Evolutionary conservation across 345 rosid species (phyloP).

Genomic region (Bruguiera sexangula): DNA sequence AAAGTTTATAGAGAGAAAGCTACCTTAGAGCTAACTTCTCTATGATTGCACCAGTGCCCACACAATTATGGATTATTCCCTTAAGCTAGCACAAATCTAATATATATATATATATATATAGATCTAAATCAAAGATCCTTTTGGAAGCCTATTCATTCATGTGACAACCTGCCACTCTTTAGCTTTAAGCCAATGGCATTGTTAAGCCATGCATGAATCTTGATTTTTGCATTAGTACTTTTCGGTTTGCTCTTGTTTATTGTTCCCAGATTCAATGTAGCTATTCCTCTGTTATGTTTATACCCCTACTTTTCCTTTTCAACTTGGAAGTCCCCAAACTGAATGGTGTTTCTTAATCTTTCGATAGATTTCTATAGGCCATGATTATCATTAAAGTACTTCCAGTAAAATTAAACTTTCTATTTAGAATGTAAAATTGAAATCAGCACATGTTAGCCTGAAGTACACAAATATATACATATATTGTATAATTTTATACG

Average conservation of each 20-base stretch:
- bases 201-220: background rate
- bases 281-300: background rate
- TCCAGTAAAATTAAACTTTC: background rate
- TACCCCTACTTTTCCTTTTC: too few relatives aligned
- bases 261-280: background rate
- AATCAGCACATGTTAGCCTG: slow-evolving; percentile 12
- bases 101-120: too few relatives aligned
- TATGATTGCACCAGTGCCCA: slow-evolving; percentile 47
- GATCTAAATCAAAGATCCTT: too few relatives aligned
- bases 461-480: background rate
- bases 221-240: too few relatives aligned
- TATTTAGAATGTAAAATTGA: background rate
- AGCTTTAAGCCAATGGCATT: background rate
- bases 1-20: slow-evolving; percentile 35
- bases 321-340: too few relatives aligned
- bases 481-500: background rate
- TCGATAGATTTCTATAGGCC: too few relatives aligned
- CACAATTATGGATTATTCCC: slow-evolving; percentile 32
- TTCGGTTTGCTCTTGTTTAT: background rate
- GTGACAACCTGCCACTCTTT: slow-evolving; percentile 17
- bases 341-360: too few relatives aligned
- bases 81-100: slow-evolving; percentile 18
- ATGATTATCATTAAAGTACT: background rate
- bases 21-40: slow-evolving; percentile 30
- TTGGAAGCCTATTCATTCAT: background rate